Conservation (phyloP, 176 grass and related monocot genomes). For the Leersia perrieri region DNA sequence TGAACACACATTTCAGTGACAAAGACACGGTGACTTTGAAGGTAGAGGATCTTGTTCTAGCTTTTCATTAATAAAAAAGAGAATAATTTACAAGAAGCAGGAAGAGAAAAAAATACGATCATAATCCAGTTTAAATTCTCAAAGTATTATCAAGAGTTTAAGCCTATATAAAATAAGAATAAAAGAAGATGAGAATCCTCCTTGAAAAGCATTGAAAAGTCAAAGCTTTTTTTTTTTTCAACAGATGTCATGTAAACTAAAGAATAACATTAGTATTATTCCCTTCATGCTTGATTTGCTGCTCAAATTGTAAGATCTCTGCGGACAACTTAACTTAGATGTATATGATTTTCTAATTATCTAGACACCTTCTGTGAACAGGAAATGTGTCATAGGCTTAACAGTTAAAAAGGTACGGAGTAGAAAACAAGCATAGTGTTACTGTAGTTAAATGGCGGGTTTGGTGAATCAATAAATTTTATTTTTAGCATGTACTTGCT, state of each 20-base stretch:
- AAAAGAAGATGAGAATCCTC: too few species aligned
- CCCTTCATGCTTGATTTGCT: not conserved
- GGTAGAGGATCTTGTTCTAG: too few species aligned
- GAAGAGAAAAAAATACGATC: too few species aligned
- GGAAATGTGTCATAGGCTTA: not conserved
- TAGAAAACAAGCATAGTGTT: constrained; percentile 3
- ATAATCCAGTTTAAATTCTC: too few species aligned
- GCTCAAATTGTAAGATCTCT: not conserved
- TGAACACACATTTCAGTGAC: too few species aligned
- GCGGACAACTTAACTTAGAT: not conserved
- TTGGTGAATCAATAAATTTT: not conserved
- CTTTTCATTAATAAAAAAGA: too few species aligned
- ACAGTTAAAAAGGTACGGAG: not conserved
- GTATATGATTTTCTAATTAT: not conserved
- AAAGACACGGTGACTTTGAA: too few species aligned
- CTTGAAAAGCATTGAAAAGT: too few species aligned
- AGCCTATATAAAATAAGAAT: too few species aligned
- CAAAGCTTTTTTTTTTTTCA: not conserved
- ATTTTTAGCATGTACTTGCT: not conserved
- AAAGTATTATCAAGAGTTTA: too few species aligned
- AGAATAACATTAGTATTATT: not conserved
- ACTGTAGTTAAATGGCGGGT: constrained; percentile 3
- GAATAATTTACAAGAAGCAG: too few species aligned
- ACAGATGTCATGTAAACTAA: not conserved
- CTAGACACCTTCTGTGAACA: not conserved